Evolutionary conservation across 2,329 filamentous ascomycete species (phyloP).

Genomic region (Cladophialophora yegresii): DNA sequence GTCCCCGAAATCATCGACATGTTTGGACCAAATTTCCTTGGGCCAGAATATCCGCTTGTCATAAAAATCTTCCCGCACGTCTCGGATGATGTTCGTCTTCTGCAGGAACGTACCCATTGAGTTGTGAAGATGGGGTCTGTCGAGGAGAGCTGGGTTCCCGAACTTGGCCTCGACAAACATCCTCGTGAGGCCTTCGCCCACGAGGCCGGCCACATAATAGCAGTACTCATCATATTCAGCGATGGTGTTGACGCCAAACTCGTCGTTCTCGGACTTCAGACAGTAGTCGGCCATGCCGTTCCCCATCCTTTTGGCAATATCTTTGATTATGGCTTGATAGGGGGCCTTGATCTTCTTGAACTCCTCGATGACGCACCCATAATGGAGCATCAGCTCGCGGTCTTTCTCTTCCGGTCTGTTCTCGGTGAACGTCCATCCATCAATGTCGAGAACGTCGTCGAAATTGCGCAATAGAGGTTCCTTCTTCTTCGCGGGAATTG

Average conservation of each 20-base stretch:
- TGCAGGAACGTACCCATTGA: constrained; percentile 98
- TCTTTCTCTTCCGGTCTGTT: constrained; percentile 94
- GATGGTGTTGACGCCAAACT: constrained; percentile 77
- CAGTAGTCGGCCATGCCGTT: constrained; percentile 98
- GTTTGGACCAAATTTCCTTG: constrained; percentile 93
- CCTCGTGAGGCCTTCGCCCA: constrained; percentile 87
- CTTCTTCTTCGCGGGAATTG: constrained; percentile 76
- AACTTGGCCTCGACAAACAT: constrained; percentile 85
- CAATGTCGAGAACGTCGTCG: constrained; percentile 72
- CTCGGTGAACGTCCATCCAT: constrained; percentile 87
- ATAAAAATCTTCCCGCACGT: constrained; percentile 84
- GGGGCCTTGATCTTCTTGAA: constrained; percentile 82
- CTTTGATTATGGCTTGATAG: constrained; percentile 84
- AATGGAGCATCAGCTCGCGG: constrained; percentile 85
- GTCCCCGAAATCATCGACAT: constrained; percentile 86
- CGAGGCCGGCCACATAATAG: constrained; percentile 97
- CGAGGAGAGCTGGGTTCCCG: constrained; percentile 79
- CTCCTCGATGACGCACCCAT: constrained; percentile 81
- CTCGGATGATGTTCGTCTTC: constrained; percentile 98
- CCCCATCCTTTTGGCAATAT: constrained; percentile 92
- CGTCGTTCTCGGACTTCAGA: constrained; percentile 76
- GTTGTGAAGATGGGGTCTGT: constrained; percentile 79
- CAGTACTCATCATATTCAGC: constrained; percentile 95
- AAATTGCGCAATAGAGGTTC: constrained; percentile 84
- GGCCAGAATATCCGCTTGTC: constrained; percentile 93